Evolutionary conservation across 1,284 basidiomycete species (phyloP), one percentile per base, ranked within the genome.

Genomic region (Tausonia pullulans): DNA sequence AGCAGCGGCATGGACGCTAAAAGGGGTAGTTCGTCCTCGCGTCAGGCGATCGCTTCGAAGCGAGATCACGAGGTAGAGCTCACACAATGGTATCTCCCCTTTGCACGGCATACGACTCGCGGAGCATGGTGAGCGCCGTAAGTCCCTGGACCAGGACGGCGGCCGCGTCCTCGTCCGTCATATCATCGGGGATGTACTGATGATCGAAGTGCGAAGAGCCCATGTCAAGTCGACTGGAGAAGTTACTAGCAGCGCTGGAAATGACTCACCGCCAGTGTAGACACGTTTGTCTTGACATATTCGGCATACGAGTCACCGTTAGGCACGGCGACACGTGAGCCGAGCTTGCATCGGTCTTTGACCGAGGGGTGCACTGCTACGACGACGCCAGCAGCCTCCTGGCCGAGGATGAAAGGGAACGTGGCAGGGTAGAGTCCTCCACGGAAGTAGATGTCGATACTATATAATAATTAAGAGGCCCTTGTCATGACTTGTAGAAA

Each of bases 41-140:
- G 27, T 27, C 27, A 27, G 27, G 27, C 27, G 27, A 27, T 27
- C 27, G 27, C 27, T 27, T 27, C 27, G 27, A 27, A 27, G 27
- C 27, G 27, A 27, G 27, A 27, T 27, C 27, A 27, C 27, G 27
- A 27, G 27, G 27, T 27, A 27, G 27, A 2, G 27, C 27, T 27
- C 27, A 27, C 27, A 55, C 79, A 70, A 6, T 78, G 72, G 72
- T 79, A 69, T 83, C 79, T 5, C 78, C 80, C 67, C 76, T 72
- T 75, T 93, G 82, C 62, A 95, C 87, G 46, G 83, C 77, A 74
- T 97, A 90, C 3, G 90, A 83, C 74, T 97, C 92, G 60, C 85
- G 84, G 68, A 88, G 81, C 71, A 94, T 86, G 0, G 84, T 84
- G 44, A 88, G 74, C 0, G 88, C 87, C 1, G 94, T 97, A 60